phyloP scores from a whole-genome alignment of 805 yeast species.

The Blastobotrys terrestris region DNA sequence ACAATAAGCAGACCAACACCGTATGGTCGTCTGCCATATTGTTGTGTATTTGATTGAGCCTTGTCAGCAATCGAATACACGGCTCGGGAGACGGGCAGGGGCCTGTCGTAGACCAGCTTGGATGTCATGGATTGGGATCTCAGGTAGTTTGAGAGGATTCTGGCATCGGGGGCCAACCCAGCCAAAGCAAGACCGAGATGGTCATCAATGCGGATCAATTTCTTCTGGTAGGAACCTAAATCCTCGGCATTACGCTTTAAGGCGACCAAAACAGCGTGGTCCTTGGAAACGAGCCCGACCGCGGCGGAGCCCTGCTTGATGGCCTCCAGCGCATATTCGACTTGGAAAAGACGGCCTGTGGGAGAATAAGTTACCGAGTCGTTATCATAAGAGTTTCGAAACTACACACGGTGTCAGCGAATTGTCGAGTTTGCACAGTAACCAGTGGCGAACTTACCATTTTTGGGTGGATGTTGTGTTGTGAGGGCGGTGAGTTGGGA shows the following conservation, averaged over 20 bases:
- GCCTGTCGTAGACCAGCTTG: constrained; percentile 77
- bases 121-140: constrained; percentile 90
- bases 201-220: constrained; percentile 82
- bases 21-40: constrained; percentile 94
- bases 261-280: constrained; percentile 87
- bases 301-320: constrained; percentile 98
- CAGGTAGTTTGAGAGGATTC: constrained; percentile 82
- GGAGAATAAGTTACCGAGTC: constrained; percentile 98
- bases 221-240: constrained; percentile 93
- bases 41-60: constrained; percentile 95
- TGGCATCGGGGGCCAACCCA: constrained; percentile 97
- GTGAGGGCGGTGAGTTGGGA: background rate
- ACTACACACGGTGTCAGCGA: constrained; percentile 36
- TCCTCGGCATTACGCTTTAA: constrained; percentile 96
- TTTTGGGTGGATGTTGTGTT: background rate
- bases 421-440: background rate
- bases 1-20: constrained; percentile 92
- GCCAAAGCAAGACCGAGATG: constrained; percentile 95
- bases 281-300: constrained; percentile 82
- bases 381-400: constrained; percentile 97
- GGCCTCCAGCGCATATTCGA: constrained; percentile 81
- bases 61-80: constrained; percentile 86
- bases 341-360: constrained; percentile 84
- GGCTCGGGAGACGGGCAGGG: constrained; percentile 75
- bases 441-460: background rate